Base-by-base conservation (phyloP, 192 early-diverging fungal genomes). In the Bifiguratus adelaidae region DNA sequence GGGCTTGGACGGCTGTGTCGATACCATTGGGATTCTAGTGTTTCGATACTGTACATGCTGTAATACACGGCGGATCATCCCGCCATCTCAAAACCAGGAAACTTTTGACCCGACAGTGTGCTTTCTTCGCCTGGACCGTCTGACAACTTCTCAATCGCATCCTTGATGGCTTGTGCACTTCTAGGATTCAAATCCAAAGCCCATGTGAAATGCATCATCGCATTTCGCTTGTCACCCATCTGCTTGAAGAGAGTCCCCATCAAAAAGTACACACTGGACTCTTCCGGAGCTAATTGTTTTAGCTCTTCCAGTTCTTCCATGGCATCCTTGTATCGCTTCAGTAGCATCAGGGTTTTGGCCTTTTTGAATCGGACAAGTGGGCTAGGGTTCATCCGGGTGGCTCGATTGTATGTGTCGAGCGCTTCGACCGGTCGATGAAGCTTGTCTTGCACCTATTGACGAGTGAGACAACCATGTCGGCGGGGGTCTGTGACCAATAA, bases 281-380 rank as follows among this genome's bases (percentile, higher is more conserved):
- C 80, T 18, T 66, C 47, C 12, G 55, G 59, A 11, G 62, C 48
- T 2, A 49, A 38, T 0, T 59, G 58, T 53, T 76, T 68, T 15
- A 93, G 60, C 19, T 65, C 58, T 44, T 81, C 69, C 9, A 89
- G 61, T 13, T 80, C 75, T 11, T 52, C 53, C 3, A 85, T 47
- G 3, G 90, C 84, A n/a, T 76, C 80, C 22, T 67, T 41, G 46
- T 70, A 83, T 30, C 70, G 61, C 13, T 67, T 65, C 15, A 86
- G 56, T 8, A 67, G 53, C 9, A 67, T 63, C 34, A 91, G 60
- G 1, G 80, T 52, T 9, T 76, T 71, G 6, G 92, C 89, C 19
- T 71, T 71, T 53, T 75, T 78, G 52, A 85, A 86, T 30, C 75
- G 58, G 30, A 81, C 82, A 24, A 88, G 47, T 18, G 72, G 61